Conservation (phyloP, 495 filamentous ascomycete genomes). For the Podospora didyma region DNA sequence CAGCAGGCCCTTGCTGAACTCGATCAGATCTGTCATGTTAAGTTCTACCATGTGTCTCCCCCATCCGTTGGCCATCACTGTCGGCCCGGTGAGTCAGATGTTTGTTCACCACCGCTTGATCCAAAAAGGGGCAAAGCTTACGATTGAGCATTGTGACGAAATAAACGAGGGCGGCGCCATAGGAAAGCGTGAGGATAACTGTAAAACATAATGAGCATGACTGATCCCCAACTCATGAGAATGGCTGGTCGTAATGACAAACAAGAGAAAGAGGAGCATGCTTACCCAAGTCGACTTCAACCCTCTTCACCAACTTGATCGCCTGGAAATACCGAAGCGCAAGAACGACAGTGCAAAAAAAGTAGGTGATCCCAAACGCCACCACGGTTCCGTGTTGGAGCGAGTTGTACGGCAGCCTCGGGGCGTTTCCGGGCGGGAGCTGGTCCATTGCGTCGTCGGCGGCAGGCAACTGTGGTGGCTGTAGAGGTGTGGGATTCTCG, state of each 20-base stretch:
- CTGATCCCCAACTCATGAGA: too few relatives aligned
- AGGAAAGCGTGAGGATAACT: slow-evolving; percentile 11
- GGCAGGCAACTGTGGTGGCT: too few relatives aligned
- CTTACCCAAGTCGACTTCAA: slow-evolving; percentile 10
- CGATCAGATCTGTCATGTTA: slow-evolving; percentile 1
- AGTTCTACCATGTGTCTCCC: slow-evolving; percentile 9
- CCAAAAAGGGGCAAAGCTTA: background rate
- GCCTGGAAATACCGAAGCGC: slow-evolving; percentile 10
- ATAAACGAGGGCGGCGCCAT: slow-evolving; percentile 6
- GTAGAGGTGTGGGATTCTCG: too few relatives aligned
- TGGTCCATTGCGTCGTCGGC: background rate
- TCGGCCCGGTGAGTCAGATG: background rate
- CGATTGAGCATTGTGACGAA: slow-evolving; percentile 5
- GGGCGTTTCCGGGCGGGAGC: background rate
- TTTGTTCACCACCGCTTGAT: background rate
- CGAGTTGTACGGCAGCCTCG: slow-evolving; percentile 1
- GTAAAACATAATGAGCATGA: background rate
- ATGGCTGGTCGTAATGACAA: too few relatives aligned
- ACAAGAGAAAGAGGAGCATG: too few relatives aligned
- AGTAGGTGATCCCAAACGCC: slow-evolving; percentile 10
- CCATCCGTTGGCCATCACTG: slow-evolving; percentile 14
- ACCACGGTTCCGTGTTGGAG: slow-evolving; percentile 6
- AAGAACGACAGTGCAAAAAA: slow-evolving; percentile 11
- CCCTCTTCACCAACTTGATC: slow-evolving; percentile 4
- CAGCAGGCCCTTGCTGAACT: slow-evolving; percentile 15